Evolutionary conservation across 805 yeast genomes (phyloP).

Genomic region (Clavispora santaluciae): DNA sequence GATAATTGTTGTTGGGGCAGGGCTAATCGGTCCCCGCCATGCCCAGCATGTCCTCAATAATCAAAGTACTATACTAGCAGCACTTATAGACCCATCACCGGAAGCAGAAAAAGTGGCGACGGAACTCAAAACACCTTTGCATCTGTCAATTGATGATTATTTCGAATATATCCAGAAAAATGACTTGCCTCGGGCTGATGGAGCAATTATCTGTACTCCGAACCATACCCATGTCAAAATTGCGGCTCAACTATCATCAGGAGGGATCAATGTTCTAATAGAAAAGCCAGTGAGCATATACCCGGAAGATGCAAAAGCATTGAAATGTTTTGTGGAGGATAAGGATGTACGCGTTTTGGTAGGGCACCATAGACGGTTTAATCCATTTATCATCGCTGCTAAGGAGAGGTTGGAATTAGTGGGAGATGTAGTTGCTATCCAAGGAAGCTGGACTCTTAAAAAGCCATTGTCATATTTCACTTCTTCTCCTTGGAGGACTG

Average conservation of each 20-base stretch:
- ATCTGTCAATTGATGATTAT: constrained; percentile 22
- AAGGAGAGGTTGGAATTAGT: constrained; percentile 24
- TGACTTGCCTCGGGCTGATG: constrained; percentile 24
- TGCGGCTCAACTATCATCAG: constrained; percentile 26
- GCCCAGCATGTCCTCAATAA: constrained; percentile 28
- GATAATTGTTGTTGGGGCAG: constrained; percentile 34
- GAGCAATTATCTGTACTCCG: constrained; percentile 38
- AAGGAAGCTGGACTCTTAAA: constrained; percentile 35
- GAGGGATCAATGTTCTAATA: constrained; percentile 31
- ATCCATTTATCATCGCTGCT: constrained; percentile 34
- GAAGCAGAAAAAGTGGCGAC: constrained; percentile 29
- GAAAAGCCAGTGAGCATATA: constrained; percentile 34
- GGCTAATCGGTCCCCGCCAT: constrained; percentile 39
- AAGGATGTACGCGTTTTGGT: constrained; percentile 26
- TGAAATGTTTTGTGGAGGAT: constrained; percentile 20
- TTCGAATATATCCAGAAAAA: constrained; percentile 20
- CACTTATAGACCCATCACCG: constrained; percentile 31
- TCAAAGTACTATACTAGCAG: constrained; percentile 25
- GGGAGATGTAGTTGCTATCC: constrained; percentile 32
- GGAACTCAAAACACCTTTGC: constrained; percentile 20
- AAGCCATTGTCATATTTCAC: constrained; percentile 32
- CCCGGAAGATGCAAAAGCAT: constrained; percentile 27
- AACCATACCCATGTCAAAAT: constrained; percentile 34
- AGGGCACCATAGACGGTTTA: constrained; percentile 39
- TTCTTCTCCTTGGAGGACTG: constrained; percentile 31